Percentiles rank a stretch among this genome's conserved stretches.
These are phyloP conservation scores for Seiridium cupressi DNA, from an alignment of 2,329 filamentous ascomycete species.

Conservation along the genomic window DNA sequence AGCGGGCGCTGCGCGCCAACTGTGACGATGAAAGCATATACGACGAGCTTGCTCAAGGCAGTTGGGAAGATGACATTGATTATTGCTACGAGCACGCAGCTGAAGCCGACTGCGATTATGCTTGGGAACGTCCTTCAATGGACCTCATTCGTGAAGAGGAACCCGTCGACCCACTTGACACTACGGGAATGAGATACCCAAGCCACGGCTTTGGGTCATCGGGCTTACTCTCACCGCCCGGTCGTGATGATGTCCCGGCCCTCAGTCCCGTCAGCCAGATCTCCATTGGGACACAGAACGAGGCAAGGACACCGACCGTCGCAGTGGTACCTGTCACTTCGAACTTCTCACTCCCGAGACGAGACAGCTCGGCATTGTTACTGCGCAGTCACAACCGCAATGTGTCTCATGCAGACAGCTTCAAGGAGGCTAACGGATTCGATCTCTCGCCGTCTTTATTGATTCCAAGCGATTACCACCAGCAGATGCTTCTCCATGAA, in stretches of 20 bases:
- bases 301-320: constrained; percentile 43
- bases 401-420: constrained; percentile 50
- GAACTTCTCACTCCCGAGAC: constrained; percentile 52
- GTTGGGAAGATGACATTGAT: constrained; percentile 69
- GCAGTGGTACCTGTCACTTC: constrained; percentile 33
- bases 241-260: constrained; percentile 40
- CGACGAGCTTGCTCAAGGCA: constrained; percentile 37
- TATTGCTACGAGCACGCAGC: constrained; percentile 69
- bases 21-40: constrained; percentile 18
- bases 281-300: constrained; percentile 37
- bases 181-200: background rate
- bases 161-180: background rate
- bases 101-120: constrained; percentile 65
- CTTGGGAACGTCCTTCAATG: constrained; percentile 59
- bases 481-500: constrained; percentile 48
- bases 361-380: constrained; percentile 30
- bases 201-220: background rate
- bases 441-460: constrained; percentile 60
- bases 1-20: constrained; percentile 28
- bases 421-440: constrained; percentile 59
- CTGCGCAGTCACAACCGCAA: constrained; percentile 33
- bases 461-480: constrained; percentile 58
- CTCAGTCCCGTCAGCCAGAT: constrained; percentile 49
- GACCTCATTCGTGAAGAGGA: constrained; percentile 36
- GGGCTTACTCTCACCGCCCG: constrained; percentile 28